Conservation (phyloP, 352 stramenopile species). For the Phytophthora multivora region DNA sequence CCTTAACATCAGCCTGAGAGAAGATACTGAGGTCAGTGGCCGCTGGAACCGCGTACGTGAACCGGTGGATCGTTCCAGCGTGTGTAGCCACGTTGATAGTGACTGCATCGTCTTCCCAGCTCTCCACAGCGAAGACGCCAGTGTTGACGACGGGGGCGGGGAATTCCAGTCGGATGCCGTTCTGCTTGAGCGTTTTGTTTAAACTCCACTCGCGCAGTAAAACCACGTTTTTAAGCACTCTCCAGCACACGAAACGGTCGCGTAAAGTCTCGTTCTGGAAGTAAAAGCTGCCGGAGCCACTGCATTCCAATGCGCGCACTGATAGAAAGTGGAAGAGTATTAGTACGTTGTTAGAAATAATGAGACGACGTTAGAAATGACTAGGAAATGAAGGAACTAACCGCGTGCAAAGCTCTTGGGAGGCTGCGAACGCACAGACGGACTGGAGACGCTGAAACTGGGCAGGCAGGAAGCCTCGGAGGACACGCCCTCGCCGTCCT, state of each 20-base stretch:
- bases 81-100: conserved; percentile 71
- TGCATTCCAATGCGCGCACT: conserved; percentile 74
- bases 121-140: conserved; percentile 65
- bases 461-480: conserved; percentile 18
- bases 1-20: conserved; percentile 41
- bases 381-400: conserved; percentile 8
- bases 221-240: conserved; percentile 75
- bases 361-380: conserved; percentile 15
- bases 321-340: conserved; percentile 3
- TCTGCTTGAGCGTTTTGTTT: conserved; percentile 58
- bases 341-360: no score
- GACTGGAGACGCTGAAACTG: conserved; percentile 42
- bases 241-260: conserved; percentile 77
- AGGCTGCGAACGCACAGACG: conserved; percentile 41
- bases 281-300: conserved; percentile 71
- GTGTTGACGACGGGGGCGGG: conserved; percentile 59
- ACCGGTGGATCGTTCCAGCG: conserved; percentile 70
- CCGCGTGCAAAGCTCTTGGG: conserved; percentile 61
- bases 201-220: conserved; percentile 79
- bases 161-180: conserved; percentile 64
- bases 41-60: conserved; percentile 53
- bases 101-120: conserved; percentile 60
- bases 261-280: conserved; percentile 72
- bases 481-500: conserved; percentile 51
- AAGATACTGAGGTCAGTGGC: conserved; percentile 58